Base-by-base conservation (phyloP, 2,329 filamentous ascomycete species). In the Penicillium rolfsii region DNA sequence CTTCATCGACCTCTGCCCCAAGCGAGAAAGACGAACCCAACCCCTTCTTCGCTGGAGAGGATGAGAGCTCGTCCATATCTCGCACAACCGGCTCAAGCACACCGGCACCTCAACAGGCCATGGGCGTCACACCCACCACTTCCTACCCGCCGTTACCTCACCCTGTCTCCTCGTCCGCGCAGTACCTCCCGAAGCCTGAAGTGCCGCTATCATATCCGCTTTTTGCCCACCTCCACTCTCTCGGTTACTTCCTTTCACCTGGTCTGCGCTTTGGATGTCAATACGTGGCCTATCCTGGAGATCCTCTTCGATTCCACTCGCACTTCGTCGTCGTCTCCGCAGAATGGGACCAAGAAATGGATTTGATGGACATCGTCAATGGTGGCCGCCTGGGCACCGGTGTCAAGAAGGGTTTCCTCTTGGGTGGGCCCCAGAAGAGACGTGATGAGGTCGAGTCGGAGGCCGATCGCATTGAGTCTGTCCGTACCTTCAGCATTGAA, bases 241-340 rank as follows among this genome's bases (percentile, higher is more conserved):
- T 85, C 19, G 91, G 90, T 53, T 97, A 94, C 78, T 98, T 90
- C 79, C 87, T 95, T 72, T 93, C 93, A 57, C 95, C 95, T 1
- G 95, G 95, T 8, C 83, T 99, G 55, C 91, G 95, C 28, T 99
- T 99, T 71, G 95, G 95, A 28, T 96, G 93, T 70, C 88, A 95
- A 71, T 97, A 96, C 77, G 92, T 93, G 68, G 91, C 96, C 5
- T 99, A 99, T 71, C 95, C 95, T 0, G 95, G 95, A 49, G 95
- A 99, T 74, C 93, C 95, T 1, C 82, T 99, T 55, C 89, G 95
- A 11, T 99, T 96, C 75, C 95, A 99, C 77, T 95, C 92, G 49
- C 95, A 99, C 76, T 98, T 97, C 75, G 84, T 97, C 69, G 91
- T 89, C 7, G 90, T 89, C n/a, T 87, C 90, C 35, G 87, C 90